These are phyloP conservation scores for Omphalotus guepiniiformis DNA, from an alignment of 768 basidiomycete species.

Conservation along the genomic window DNA sequence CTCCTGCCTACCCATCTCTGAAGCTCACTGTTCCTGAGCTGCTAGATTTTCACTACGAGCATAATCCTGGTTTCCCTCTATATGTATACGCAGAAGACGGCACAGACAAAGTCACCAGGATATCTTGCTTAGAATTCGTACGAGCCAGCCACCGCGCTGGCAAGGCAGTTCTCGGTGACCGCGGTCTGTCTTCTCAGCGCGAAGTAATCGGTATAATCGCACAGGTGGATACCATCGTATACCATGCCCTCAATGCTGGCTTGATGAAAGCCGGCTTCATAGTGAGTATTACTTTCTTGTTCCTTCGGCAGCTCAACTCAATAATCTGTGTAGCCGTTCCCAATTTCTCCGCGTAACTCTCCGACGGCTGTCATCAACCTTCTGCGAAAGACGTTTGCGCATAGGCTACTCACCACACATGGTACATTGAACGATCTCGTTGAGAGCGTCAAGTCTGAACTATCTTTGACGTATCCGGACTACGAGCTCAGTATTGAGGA, in stretches of 20 bases:
- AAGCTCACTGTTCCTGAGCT: conserved; percentile 29
- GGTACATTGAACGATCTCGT: background rate
- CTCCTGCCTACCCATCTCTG: too few species aligned
- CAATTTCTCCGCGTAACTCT: conserved; percentile 36
- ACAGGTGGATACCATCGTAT: conserved; percentile 30
- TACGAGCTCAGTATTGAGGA: conserved; percentile 2
- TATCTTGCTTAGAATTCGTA: conserved; percentile 37
- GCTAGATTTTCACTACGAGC: conserved; percentile 28
- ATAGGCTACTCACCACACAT: conserved; percentile 31
- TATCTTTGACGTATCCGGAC: background rate
- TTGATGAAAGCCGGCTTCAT: conserved; percentile 32
- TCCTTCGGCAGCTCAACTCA: background rate
- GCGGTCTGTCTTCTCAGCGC: conserved; percentile 21
- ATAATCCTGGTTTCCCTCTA: conserved; percentile 26
- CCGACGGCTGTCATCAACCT: conserved; percentile 30
- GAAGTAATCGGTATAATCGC: conserved; percentile 34
- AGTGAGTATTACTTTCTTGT: conserved; percentile 17
- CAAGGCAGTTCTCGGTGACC: conserved; percentile 31
- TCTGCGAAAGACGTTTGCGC: conserved; percentile 33
- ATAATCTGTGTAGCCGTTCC: conserved; percentile 28
- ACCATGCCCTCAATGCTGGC: conserved; percentile 37
- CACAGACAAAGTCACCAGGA: conserved; percentile 15
- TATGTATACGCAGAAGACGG: conserved; percentile 26
- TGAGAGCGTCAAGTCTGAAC: background rate
- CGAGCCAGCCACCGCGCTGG: conserved; percentile 42